Conservation (phyloP, 1,139 yeast species). For the Pichia sp. region DNA sequence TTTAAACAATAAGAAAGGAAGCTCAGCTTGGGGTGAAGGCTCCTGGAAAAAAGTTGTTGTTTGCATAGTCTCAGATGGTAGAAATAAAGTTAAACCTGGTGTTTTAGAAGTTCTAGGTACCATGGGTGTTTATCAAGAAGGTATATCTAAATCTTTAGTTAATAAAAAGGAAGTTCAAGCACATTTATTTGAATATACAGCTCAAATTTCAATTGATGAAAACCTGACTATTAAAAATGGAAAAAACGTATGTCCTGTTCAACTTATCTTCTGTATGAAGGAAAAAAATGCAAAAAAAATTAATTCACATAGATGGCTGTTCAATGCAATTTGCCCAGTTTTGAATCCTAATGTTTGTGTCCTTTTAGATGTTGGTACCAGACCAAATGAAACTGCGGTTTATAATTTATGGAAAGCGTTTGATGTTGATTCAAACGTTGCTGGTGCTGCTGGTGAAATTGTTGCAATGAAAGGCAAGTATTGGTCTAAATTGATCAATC, state of each 20-base stretch:
- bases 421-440: slow-evolving; percentile 91
- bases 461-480: slow-evolving; percentile 88
- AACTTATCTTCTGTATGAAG: slow-evolving; percentile 81
- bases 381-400: slow-evolving; percentile 75
- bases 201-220: slow-evolving; percentile 51
- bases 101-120: slow-evolving; percentile 84
- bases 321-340: slow-evolving; percentile 86
- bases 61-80: slow-evolving; percentile 85
- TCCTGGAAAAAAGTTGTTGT: slow-evolving; percentile 96
- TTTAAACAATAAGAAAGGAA: slow-evolving; percentile 69
- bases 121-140: slow-evolving; percentile 93
- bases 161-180: slow-evolving; percentile 87
- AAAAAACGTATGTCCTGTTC: slow-evolving; percentile 87
- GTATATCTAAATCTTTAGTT: slow-evolving; percentile 88
- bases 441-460: slow-evolving; percentile 97
- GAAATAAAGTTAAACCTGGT: slow-evolving; percentile 76
- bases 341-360: slow-evolving; percentile 84
- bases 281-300: slow-evolving; percentile 86
- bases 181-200: slow-evolving; percentile 89
- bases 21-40: slow-evolving; percentile 88
- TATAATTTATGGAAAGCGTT: slow-evolving; percentile 96
- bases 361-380: slow-evolving; percentile 86
- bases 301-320: slow-evolving; percentile 92
- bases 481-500: slow-evolving; percentile 74
- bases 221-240: slow-evolving; percentile 64